A percentile compares a stretch with the other conserved stretches of the same genome.
These are phyloP conservation scores for Fusarium neocosmosporiellum DNA, from an alignment of 2,329 filamentous ascomycete genomes.

Conservation along the genomic window DNA sequence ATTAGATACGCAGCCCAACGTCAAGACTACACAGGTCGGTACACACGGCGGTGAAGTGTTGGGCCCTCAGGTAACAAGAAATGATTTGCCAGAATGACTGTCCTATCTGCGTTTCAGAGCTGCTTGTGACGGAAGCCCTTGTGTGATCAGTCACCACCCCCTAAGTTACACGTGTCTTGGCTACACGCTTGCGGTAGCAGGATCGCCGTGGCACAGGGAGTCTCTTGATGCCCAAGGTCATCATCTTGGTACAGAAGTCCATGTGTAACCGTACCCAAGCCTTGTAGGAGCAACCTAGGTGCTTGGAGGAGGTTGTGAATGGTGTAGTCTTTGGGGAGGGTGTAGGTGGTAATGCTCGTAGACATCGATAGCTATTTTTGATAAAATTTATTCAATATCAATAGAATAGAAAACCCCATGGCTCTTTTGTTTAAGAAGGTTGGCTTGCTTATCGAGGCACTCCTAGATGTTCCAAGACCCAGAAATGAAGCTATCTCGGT, in stretches of 20 bases:
- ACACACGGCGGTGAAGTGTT: not conserved
- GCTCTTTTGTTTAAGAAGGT: too few species aligned
- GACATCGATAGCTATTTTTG: too few species aligned
- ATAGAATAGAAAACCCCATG: not conserved
- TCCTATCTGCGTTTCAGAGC: slow-evolving; percentile 2
- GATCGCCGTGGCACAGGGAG: slow-evolving; percentile 8
- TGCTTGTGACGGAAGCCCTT: not conserved
- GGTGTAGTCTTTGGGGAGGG: not conserved
- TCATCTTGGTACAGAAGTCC: not conserved
- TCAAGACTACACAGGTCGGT: not conserved
- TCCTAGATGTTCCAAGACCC: not conserved
- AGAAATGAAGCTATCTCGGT: slow-evolving; percentile 18
- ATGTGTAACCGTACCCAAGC: not conserved
- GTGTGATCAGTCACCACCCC: slow-evolving; percentile 4
- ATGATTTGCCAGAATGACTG: not conserved
- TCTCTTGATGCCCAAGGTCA: not conserved
- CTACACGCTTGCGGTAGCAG: slow-evolving; percentile 13
- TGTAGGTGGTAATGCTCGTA: not conserved
- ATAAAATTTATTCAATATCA: rapidly evolving
- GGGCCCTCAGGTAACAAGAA: slow-evolving; percentile 10
- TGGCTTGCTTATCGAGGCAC: too few species aligned
- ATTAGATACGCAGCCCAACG: slow-evolving; percentile 22
- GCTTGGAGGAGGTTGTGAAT: not conserved
- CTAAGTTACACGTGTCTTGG: slow-evolving; percentile 16
- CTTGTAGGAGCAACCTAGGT: not conserved